Conservation (phyloP, 1,284 basidiomycete species). For the Cryptococcus wingfieldii region DNA sequence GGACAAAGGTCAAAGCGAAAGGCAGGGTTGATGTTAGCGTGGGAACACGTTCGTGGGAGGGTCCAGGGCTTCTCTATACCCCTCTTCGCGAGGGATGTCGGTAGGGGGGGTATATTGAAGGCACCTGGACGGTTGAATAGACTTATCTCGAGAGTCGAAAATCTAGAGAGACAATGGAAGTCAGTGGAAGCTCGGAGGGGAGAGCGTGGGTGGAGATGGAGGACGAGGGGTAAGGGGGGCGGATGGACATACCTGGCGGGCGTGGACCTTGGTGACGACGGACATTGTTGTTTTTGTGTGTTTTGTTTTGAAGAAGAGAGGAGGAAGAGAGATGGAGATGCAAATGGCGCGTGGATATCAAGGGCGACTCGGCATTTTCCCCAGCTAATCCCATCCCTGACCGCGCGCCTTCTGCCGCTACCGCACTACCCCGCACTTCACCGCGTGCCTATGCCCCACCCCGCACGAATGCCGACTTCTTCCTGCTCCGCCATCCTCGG, state of each 20-base stretch:
- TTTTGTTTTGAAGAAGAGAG: slow-evolving; percentile 1
- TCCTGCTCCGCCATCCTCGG: too few relatives aligned
- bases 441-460: too few relatives aligned
- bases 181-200: slow-evolving; percentile 2
- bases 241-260: slow-evolving; percentile 66
- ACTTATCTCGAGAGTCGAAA: slow-evolving; percentile 85
- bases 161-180: slow-evolving; percentile 56
- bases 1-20: not conserved
- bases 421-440: too few relatives aligned
- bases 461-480: too few relatives aligned
- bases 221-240: slow-evolving; percentile 6
- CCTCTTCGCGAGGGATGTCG: not conserved
- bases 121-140: slow-evolving; percentile 6
- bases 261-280: slow-evolving; percentile 71
- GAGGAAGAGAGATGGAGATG: slow-evolving; percentile 4
- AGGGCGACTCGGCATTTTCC: too few relatives aligned
- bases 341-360: not conserved
- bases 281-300: slow-evolving; percentile 55
- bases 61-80: not conserved
- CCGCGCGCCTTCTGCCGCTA: too few relatives aligned
- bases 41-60: slow-evolving; percentile 2
- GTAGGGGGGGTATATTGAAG: not conserved
- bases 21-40: slow-evolving; percentile 24
- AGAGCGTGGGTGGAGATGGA: slow-evolving; percentile 5
- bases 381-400: too few relatives aligned